These are phyloP conservation scores for Colletotrichum nymphaeae DNA, from an alignment of 2,329 filamentous ascomycete genomes.

Conservation along the genomic window DNA sequence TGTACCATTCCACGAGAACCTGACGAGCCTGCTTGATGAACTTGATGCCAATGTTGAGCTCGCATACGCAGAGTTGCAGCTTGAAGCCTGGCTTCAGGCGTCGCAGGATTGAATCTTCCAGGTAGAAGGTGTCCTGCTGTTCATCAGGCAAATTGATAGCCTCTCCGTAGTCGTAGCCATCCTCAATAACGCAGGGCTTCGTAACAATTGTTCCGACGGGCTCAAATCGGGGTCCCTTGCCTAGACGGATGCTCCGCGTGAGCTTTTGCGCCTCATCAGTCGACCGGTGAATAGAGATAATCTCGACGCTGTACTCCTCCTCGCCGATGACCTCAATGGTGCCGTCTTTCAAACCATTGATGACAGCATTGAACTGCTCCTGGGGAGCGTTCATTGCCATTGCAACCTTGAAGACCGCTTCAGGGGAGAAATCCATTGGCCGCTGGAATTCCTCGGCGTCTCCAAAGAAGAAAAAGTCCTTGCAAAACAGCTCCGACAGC, in stretches of 20 bases:
- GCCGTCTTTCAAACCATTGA: constrained; percentile 37
- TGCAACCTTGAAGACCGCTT: constrained; percentile 55
- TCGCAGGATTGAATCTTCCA: constrained; percentile 69
- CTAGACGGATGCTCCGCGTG: constrained; percentile 50
- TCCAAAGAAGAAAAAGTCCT: constrained; percentile 36
- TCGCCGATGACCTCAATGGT: constrained; percentile 55
- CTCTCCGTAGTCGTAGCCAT: constrained; percentile 55
- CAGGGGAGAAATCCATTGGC: constrained; percentile 55
- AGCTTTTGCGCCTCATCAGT: constrained; percentile 51
- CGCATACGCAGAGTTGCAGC: constrained; percentile 64
- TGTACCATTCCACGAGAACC: constrained; percentile 72
- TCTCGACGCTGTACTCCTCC: constrained; percentile 69
- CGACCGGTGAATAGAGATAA: constrained; percentile 63
- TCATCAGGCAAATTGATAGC: neutral
- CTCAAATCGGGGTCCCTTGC: constrained; percentile 48
- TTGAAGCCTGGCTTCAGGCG: constrained; percentile 75
- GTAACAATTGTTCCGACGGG: constrained; percentile 59
- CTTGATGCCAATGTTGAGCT: constrained; percentile 70
- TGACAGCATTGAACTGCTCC: neutral
- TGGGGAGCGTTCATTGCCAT: constrained; percentile 50
- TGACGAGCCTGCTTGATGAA: constrained; percentile 72
- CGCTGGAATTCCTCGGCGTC: constrained; percentile 41
- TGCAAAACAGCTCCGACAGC: constrained; percentile 74
- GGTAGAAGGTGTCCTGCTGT: constrained; percentile 62
- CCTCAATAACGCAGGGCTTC: constrained; percentile 57